Evolutionary conservation across 208 protist species (phyloP).

Genomic region (Leishmania tropica): DNA sequence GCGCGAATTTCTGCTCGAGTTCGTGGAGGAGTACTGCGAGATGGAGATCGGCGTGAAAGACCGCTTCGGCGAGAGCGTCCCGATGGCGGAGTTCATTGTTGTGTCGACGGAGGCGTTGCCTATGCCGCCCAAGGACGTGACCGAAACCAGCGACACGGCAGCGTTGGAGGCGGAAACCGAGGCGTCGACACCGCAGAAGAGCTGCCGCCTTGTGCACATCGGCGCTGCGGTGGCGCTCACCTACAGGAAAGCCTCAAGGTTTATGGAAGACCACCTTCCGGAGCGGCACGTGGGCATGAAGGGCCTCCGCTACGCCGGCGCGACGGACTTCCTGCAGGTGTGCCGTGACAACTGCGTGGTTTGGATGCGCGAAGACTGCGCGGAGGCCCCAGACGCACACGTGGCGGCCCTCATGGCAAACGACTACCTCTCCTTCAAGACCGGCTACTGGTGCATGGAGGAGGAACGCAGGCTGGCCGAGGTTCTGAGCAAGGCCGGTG

Average conservation of each 20-base stretch:
- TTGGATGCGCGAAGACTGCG: constrained; percentile 69
- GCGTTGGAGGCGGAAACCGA: constrained; percentile 3
- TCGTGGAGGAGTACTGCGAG: constrained; percentile 77
- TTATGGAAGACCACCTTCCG: constrained; percentile 56
- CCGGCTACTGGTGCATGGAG: constrained; percentile 74
- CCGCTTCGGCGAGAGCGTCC: constrained; percentile 54
- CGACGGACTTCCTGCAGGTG: constrained; percentile 55
- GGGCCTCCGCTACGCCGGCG: constrained; percentile 41
- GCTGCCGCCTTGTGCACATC: constrained; percentile 63
- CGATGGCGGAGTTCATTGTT: constrained; percentile 77
- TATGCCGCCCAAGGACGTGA: constrained; percentile 20
- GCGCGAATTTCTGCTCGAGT: constrained; percentile 47
- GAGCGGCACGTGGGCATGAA: constrained; percentile 48
- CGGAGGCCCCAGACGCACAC: constrained; percentile 11
- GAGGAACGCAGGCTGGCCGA: constrained; percentile 34
- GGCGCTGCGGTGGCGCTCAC: constrained; percentile 63
- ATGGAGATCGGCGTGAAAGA: constrained; percentile 62
- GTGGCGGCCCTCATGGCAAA: constrained; percentile 35
- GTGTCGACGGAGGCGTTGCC: constrained; percentile 51
- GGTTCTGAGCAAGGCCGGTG: constrained; percentile 25
- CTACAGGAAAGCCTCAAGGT: constrained; percentile 59
- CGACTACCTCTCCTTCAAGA: constrained; percentile 66
- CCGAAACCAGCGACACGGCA: neutral
- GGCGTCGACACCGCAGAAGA: constrained; percentile 32
- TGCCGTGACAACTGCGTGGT: constrained; percentile 77